These are phyloP conservation scores for Daldinia sp. DNA, from an alignment of 2,329 filamentous ascomycete genomes.

Conservation along the genomic window DNA sequence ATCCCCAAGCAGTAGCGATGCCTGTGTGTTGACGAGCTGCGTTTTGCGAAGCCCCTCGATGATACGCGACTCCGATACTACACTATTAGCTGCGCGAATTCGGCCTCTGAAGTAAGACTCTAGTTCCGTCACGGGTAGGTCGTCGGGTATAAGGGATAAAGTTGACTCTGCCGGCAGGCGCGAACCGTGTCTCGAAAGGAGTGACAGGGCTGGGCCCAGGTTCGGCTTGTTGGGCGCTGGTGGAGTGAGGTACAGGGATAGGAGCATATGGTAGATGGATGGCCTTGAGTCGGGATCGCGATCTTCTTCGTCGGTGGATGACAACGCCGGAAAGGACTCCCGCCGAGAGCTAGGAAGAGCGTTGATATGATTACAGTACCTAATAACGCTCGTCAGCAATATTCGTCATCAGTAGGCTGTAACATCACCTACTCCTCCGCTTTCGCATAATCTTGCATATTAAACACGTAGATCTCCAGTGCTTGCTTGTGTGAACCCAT, in stretches of 20 bases:
- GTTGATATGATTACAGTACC: slow-evolving; percentile 90
- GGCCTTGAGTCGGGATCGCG: slow-evolving; percentile 59
- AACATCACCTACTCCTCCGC: slow-evolving; percentile 80
- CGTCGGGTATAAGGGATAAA: slow-evolving; percentile 82
- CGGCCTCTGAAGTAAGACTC: slow-evolving; percentile 92
- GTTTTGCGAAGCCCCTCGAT: slow-evolving; percentile 79
- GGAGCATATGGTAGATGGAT: slow-evolving; percentile 90
- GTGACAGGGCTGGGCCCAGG: slow-evolving; percentile 80
- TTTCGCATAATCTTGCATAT: slow-evolving; percentile 84
- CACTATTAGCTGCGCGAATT: slow-evolving; percentile 84
- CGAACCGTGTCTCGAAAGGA: slow-evolving; percentile 92
- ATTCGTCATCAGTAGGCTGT: slow-evolving; percentile 4
- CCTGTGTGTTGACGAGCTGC: slow-evolving; percentile 79
- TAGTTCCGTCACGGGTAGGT: slow-evolving; percentile 79
- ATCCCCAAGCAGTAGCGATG: slow-evolving; percentile 76
- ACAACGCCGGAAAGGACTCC: slow-evolving; percentile 41
- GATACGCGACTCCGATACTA: slow-evolving; percentile 82
- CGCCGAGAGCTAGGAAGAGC: slow-evolving; percentile 36
- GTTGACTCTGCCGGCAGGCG: slow-evolving; percentile 88
- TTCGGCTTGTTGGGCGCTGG: slow-evolving; percentile 75
- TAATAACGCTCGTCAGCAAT: slow-evolving; percentile 47
- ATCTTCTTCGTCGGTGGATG: slow-evolving; percentile 56
- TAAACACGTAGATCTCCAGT: slow-evolving; percentile 97
- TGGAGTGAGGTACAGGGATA: slow-evolving; percentile 88
- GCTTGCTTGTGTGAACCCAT: slow-evolving; percentile 97